These are phyloP conservation scores for Hymenotorrendiella dingleyae DNA, from an alignment of 2,329 filamentous ascomycete genomes.

Conservation along the genomic window DNA sequence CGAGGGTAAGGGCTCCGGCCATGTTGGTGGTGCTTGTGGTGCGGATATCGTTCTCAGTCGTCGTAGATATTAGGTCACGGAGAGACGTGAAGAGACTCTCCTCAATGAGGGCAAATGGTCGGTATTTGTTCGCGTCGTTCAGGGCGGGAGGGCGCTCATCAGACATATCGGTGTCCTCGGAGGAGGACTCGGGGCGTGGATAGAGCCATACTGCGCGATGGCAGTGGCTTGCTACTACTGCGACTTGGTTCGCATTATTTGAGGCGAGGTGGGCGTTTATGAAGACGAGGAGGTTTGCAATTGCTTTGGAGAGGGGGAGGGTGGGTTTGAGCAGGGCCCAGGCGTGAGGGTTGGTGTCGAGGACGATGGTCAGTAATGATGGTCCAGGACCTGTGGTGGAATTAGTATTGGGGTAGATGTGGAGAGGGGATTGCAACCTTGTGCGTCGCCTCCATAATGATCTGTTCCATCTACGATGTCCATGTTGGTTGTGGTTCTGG, in stretches of 20 bases:
- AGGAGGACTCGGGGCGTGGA: conserved; percentile 45
- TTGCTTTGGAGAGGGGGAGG: conserved; percentile 74
- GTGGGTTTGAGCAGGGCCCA: conserved; percentile 73
- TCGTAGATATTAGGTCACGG: conserved; percentile 63
- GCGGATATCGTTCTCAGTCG: conserved; percentile 58
- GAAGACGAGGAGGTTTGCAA: conserved; percentile 90
- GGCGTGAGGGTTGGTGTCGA: conserved; percentile 95
- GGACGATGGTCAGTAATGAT: conserved; percentile 80
- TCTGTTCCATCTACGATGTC: conserved; percentile 59
- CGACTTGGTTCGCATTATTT: conserved; percentile 88
- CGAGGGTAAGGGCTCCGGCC: conserved; percentile 83
- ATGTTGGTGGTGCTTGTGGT: conserved; percentile 74
- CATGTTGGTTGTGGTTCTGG: conserved; percentile 39
- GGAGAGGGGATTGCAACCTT: conserved; percentile 34
- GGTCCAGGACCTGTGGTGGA: conserved; percentile 48
- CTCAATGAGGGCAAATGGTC: conserved; percentile 84
- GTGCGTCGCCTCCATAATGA: conserved; percentile 43
- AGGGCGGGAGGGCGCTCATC: conserved; percentile 32
- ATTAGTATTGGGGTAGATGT: conserved; percentile 11
- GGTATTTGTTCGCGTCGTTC: conserved; percentile 75
- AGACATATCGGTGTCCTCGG: conserved; percentile 53
- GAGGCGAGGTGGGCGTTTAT: conserved; percentile 94
- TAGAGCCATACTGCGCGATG: conserved; percentile 88
- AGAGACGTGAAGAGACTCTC: conserved; percentile 71
- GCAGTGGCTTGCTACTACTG: conserved; percentile 83